Percentiles rank a stretch among this genome's conserved stretches.
phyloP scores from a whole-genome alignment of 257 asterid species.

The Solanum virginianum region DNA sequence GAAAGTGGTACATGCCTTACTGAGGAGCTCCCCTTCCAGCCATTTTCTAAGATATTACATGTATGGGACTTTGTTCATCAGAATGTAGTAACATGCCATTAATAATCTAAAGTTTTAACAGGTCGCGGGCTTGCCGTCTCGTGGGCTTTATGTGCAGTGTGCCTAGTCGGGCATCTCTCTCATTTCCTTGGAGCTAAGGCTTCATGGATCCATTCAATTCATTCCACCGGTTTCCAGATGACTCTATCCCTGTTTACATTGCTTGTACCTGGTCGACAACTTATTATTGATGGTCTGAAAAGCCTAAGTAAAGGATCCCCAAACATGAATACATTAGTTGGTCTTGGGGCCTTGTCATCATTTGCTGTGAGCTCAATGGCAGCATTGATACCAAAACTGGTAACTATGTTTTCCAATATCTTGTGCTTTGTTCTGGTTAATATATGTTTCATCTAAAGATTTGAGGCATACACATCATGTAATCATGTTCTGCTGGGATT shows the following conservation, averaged over 20 bases:
- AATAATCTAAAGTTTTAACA: slow-evolving; percentile 26
- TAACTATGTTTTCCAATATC: slow-evolving; percentile 16
- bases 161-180: slow-evolving; percentile 84
- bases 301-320: slow-evolving; percentile 86
- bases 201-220: slow-evolving; percentile 89
- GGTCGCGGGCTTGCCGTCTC: slow-evolving; percentile 95
- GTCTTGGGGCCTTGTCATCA: slow-evolving; percentile 98
- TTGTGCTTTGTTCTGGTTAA: not conserved
- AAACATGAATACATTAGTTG: slow-evolving; percentile 97
- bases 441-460: not conserved
- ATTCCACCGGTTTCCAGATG: slow-evolving; percentile 91
- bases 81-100: slow-evolving; percentile 7
- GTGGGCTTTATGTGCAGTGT: slow-evolving; percentile 94
- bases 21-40: not conserved
- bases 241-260: slow-evolving; percentile 76
- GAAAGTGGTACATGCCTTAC: slow-evolving; percentile 59
- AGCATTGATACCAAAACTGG: slow-evolving; percentile 85
- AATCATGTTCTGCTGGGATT: not conserved
- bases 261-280: slow-evolving; percentile 91
- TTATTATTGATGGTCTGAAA: slow-evolving; percentile 80
- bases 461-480: not conserved
- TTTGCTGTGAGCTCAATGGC: slow-evolving; percentile 96
- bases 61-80: not conserved
- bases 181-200: slow-evolving; percentile 88
- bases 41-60: not conserved